Percentiles rank a stretch among this genome's conserved stretches.
Conservation (phyloP, 1,139 yeast species). For the Yamadazyma triangularis region DNA sequence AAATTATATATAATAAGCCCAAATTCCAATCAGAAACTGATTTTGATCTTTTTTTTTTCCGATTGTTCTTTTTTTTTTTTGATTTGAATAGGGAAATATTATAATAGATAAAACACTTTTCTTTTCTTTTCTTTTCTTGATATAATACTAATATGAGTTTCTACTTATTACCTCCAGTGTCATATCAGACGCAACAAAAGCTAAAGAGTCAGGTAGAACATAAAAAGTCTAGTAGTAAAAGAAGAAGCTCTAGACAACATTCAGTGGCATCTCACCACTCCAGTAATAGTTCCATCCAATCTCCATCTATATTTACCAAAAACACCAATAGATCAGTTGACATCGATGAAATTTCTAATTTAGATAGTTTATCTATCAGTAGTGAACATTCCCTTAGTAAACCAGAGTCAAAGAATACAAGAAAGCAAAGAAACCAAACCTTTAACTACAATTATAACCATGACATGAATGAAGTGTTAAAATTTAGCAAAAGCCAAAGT, state of each 20-base stretch:
- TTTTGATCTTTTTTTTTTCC: no score
- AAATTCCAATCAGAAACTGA: no score
- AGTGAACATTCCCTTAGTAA: background rate
- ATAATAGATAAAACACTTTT: no score
- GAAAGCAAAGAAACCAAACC: slow-evolving; percentile 5
- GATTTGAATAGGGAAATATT: no score
- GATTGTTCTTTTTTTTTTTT: no score
- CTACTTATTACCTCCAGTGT: slow-evolving; percentile 27
- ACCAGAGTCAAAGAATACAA: slow-evolving; percentile 2
- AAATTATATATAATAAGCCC: background rate
- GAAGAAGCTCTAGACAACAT: slow-evolving; percentile 2
- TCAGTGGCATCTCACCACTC: background rate
- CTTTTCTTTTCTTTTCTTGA: no score
- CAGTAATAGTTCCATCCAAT: slow-evolving; percentile 2
- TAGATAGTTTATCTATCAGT: slow-evolving; percentile 10
- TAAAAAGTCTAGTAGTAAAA: slow-evolving; percentile 7
- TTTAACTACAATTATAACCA: slow-evolving; percentile 10
- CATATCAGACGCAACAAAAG: slow-evolving; percentile 31
- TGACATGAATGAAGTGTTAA: slow-evolving; percentile 11
- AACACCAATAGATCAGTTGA: slow-evolving; percentile 7
- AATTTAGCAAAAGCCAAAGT: slow-evolving; percentile 4
- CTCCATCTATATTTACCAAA: slow-evolving; percentile 5
- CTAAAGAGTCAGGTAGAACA: slow-evolving; percentile 17
- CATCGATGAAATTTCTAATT: slow-evolving; percentile 12
- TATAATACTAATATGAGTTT: slow-evolving; percentile 31